Conservation (phyloP, 306 rosid genomes). For the Quercus variabilis region DNA sequence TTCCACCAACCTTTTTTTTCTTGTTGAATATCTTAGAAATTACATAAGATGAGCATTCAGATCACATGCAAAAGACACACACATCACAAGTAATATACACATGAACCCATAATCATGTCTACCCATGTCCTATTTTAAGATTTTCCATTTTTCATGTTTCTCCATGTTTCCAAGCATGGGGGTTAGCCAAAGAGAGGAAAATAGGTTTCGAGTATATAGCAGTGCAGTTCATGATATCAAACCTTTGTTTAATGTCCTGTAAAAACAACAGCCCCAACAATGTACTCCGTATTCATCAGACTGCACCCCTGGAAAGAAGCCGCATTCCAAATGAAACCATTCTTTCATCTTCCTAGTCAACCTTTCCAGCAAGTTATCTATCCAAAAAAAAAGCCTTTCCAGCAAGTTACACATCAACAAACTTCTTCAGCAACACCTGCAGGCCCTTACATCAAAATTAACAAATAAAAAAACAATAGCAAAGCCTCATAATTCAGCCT, state of each 20-base stretch:
- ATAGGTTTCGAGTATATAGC: neutral
- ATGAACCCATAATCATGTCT: neutral
- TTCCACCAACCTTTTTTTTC: neutral
- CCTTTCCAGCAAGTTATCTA: no score
- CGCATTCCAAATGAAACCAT: no score
- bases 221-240: conserved; percentile 23
- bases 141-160: neutral
- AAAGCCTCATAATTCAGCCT: neutral
- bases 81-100: neutral
- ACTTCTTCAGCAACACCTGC: no score
- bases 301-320: conserved; percentile 81
- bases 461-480: neutral
- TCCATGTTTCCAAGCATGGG: neutral
- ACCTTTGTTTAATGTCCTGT: conserved; percentile 99
- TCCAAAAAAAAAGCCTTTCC: no score
- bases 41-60: neutral
- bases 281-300: conserved; percentile 90
- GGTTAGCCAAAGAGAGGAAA: neutral
- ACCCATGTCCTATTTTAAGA: neutral
- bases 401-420: no score
- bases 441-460: neutral
- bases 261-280: conserved; percentile 88
- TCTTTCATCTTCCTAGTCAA: no score
- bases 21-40: neutral
- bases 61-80: neutral